Base-by-base conservation (phyloP, 179 eudicot species). In the Corrigiola litoralis region DNA sequence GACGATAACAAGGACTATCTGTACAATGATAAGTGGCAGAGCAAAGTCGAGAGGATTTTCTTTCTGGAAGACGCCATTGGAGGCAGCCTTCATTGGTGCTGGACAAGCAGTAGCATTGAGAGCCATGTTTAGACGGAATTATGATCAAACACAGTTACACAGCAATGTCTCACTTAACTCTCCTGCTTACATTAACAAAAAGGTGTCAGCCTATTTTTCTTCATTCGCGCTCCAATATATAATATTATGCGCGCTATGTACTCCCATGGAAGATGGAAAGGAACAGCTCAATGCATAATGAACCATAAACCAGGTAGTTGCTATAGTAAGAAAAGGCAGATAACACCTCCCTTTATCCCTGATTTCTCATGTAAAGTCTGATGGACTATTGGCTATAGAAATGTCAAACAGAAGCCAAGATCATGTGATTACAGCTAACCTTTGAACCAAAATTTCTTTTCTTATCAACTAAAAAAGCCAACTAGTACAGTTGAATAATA, bases 11-110 rank as follows among this genome's bases (percentile, higher is more conserved):
- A 87, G 60, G 47, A 91, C 86, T 61, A 92, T 92, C 60, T 92
- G 98, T 6, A 92, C 12, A 58, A 92, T 92, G 18, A 71, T 79
- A 1, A 92, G 85, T 6, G 98, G 98, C 0, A 90, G 88, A 20
- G 98, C 92, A 69, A 12, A 87, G 66, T 92, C 79, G 24, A 92
- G 92, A 54, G 98, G 97, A 54, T 70, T 75, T 37, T 90, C 88
- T 31, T 87, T 83, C 55, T 92, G 98, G 69, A 92, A 92, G 14
- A 80, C 76, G 20, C 98, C 98, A 65, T 86, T 80, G 0, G 98
- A 92, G 12, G 89, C 77, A 0, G 98, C 97, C 79, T 79, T 75
- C 98, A 89, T 89, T 2, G 88, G 87, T 28, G 72, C 34, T 10
- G 87, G 84, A 67, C 81, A 82, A 49, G 24, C 58, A 44, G 71